Percentiles rank a stretch among this genome's conserved stretches.
These are phyloP conservation scores for Passiflora organensis DNA, from an alignment of 345 rosid genomes.

Conservation along the genomic window DNA sequence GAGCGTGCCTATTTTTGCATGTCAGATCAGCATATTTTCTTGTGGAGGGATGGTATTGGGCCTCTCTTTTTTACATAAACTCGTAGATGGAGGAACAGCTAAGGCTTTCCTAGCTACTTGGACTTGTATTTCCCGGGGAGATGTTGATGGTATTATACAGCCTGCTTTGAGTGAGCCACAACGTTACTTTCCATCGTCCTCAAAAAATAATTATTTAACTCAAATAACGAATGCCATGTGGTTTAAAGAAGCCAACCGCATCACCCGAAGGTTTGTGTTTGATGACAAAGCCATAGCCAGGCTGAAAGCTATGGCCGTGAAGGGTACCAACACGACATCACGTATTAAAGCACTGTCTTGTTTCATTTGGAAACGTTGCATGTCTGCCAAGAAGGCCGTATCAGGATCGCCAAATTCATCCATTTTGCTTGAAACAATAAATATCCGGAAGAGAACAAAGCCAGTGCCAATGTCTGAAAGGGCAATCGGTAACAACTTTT, in stretches of 20 bases:
- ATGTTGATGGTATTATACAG: background rate
- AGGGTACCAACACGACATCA: background rate
- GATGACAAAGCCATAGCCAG: constrained; percentile 10
- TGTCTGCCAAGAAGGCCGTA: constrained; percentile 12
- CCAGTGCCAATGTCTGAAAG: constrained; percentile 19
- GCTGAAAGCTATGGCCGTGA: background rate
- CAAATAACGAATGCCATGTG: too few relatives aligned
- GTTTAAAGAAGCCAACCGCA: constrained; percentile 10
- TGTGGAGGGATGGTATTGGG: constrained; percentile 18
- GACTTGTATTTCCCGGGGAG: constrained; percentile 7
- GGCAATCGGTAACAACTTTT: constrained; percentile 8
- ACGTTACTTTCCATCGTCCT: too few relatives aligned
- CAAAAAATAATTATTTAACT: too few relatives aligned
- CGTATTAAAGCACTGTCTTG: constrained; percentile 17
- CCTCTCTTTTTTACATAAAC: background rate
- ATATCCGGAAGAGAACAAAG: constrained; percentile 16
- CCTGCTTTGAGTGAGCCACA: constrained; percentile 5
- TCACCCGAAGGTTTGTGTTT: constrained; percentile 20
- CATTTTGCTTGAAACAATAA: constrained; percentile 18
- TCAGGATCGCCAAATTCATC: constrained; percentile 5
- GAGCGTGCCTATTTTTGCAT: background rate
- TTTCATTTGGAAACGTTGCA: constrained; percentile 21
- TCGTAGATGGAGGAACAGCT: constrained; percentile 5
- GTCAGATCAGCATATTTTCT: constrained; percentile 3
- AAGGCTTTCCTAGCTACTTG: constrained; percentile 1